phyloP scores from a whole-genome alignment of 208 protist genomes.

The Leishmania aethiopica region DNA sequence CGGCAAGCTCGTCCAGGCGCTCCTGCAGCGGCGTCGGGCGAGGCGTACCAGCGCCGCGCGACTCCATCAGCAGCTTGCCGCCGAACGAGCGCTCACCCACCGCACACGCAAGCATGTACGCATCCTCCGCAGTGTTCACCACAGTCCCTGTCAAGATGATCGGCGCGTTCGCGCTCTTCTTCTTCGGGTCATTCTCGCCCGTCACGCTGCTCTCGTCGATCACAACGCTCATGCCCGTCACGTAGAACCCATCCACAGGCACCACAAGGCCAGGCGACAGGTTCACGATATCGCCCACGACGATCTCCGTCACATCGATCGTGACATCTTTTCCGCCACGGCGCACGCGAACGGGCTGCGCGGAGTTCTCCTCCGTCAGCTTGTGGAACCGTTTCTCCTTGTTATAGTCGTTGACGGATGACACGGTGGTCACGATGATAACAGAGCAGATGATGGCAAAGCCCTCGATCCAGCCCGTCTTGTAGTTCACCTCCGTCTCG shows the following conservation, averaged over 20 bases:
- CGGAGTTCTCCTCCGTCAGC: constrained; percentile 92
- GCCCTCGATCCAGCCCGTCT: constrained; percentile 96
- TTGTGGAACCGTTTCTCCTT: constrained; percentile 96
- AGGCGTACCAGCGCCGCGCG: constrained; percentile 37
- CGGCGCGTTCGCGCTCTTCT: constrained; percentile 66
- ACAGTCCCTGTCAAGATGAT: constrained; percentile 92
- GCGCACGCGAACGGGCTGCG: constrained; percentile 87
- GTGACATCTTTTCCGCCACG: constrained; percentile 79
- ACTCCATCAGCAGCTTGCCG: constrained; percentile 89
- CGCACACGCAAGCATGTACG: constrained; percentile 89
- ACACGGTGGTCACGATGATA: constrained; percentile 92
- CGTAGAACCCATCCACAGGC: constrained; percentile 94
- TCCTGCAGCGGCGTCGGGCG: constrained; percentile 94
- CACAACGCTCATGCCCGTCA: constrained; percentile 76
- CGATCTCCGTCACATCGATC: constrained; percentile 94
- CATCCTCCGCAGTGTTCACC: constrained; percentile 87
- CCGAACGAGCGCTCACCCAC: constrained; percentile 94
- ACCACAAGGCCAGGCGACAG: constrained; percentile 90
- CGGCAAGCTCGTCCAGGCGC: constrained; percentile 90
- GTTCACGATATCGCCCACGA: constrained; percentile 95
- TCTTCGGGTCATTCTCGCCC: constrained; percentile 91
- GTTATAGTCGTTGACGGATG: constrained; percentile 95
- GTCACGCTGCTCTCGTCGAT: constrained; percentile 95
- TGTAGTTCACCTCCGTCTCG: constrained; percentile 62
- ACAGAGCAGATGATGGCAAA: constrained; percentile 96